Conservation (phyloP, 441 rosid species). For the Capsella rubella region DNA sequence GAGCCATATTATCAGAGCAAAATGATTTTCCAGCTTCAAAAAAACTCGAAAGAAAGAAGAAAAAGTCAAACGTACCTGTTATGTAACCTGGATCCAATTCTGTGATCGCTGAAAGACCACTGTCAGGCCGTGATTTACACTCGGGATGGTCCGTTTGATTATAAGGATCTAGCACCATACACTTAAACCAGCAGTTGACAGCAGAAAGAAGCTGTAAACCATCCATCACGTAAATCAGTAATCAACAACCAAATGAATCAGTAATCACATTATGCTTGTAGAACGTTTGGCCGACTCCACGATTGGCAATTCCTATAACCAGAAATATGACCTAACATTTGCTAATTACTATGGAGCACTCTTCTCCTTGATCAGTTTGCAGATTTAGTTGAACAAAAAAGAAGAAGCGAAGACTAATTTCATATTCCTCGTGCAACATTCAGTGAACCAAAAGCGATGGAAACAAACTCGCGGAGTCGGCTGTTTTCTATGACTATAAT, state of each 20-base stretch:
- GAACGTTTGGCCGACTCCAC: conserved; percentile 4
- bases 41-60: not conserved
- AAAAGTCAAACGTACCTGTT: conserved; percentile 59
- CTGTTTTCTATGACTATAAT: conserved; percentile 6
- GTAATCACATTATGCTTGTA: not conserved
- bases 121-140: conserved; percentile 97
- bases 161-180: conserved; percentile 89
- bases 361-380: conserved; percentile 5
- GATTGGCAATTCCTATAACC: conserved; percentile 4
- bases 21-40: not conserved
- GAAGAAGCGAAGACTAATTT: not conserved
- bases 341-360: conserved; percentile 17
- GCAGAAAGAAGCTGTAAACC: conserved; percentile 87
- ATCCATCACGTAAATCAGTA: conserved; percentile 26
- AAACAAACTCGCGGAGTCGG: conserved; percentile 8
- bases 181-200: conserved; percentile 98
- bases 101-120: conserved; percentile 95
- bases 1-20: conserved; percentile 16
- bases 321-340: conserved; percentile 5
- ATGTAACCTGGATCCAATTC: conserved; percentile 98
- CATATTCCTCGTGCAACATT: not conserved
- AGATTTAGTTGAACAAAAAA: conserved; percentile 22
- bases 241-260: conserved; percentile 2
- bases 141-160: conserved; percentile 97
- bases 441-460: conserved; percentile 17